phyloP scores from a whole-genome alignment of 2,329 filamentous ascomycete species.

The Simplicillium sp. region DNA sequence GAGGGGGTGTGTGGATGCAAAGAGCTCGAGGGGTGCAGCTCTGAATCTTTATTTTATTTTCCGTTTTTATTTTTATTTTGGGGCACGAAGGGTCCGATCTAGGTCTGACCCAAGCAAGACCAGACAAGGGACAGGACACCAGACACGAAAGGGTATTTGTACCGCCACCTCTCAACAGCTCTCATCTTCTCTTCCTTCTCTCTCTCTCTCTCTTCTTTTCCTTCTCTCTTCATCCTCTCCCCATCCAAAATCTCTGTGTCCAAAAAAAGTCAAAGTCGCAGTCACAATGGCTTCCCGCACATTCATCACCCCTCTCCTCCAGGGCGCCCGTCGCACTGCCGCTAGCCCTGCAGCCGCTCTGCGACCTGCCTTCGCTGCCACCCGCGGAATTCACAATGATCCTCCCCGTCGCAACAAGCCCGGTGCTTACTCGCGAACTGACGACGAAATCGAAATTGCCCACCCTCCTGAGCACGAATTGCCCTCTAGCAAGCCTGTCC shows the following conservation, averaged over 20 bases:
- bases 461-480: conserved; percentile 69
- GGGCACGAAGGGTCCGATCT: too few species aligned
- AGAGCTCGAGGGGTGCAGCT: conserved; percentile 2
- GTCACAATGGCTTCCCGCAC: conserved; percentile 12
- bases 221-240: not conserved
- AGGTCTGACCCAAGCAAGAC: too few species aligned
- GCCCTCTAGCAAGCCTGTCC: conserved; percentile 60
- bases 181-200: conserved; percentile 4
- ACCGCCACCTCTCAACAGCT: too few species aligned
- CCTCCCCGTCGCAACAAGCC: conserved; percentile 29
- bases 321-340: conserved; percentile 16
- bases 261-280: not conserved
- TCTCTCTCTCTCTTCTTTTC: not conserved
- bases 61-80: too few species aligned
- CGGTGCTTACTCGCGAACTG: conserved; percentile 69
- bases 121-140: too few species aligned
- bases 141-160: too few species aligned
- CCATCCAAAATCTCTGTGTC: too few species aligned
- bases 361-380: conserved; percentile 14
- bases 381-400: conserved; percentile 21
- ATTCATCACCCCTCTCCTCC: conserved; percentile 15
- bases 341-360: conserved; percentile 4
- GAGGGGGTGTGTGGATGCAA: not conserved
- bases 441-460: conserved; percentile 67
- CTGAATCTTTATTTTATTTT: not conserved